A percentile compares a stretch with the other conserved stretches of the same genome.
These are phyloP conservation scores for Grifola frondosa DNA, from an alignment of 1,284 basidiomycete genomes.

Conservation along the genomic window DNA sequence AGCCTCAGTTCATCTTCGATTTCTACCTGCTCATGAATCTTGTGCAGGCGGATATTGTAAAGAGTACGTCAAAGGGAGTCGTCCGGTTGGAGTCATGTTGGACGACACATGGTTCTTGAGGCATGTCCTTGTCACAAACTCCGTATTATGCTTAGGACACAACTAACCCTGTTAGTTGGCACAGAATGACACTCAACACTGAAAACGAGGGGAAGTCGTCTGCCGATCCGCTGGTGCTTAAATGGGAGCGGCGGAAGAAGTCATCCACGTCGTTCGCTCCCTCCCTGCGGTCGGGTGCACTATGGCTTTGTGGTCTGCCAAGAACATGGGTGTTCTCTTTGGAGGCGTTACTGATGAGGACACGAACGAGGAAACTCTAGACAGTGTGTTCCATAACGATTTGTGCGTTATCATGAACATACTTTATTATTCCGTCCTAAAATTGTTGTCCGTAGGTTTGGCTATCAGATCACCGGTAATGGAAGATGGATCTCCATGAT, in stretches of 20 bases:
- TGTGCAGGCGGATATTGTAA: slow-evolving; percentile 84
- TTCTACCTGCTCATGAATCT: neutral
- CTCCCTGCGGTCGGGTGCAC: slow-evolving; percentile 78
- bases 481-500: slow-evolving; percentile 82
- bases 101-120: slow-evolving; percentile 93
- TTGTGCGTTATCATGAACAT: slow-evolving; percentile 45
- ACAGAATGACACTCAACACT: slow-evolving; percentile 39
- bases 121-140: slow-evolving; percentile 35
- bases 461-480: slow-evolving; percentile 76
- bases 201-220: slow-evolving; percentile 36
- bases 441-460: slow-evolving; percentile 52
- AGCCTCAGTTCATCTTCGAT: slow-evolving; percentile 9
- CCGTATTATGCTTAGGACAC: neutral
- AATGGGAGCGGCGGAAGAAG: slow-evolving; percentile 87
- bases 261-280: slow-evolving; percentile 72
- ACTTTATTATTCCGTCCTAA: neutral
- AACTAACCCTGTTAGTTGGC: neutral
- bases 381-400: slow-evolving; percentile 85
- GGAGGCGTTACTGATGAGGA: slow-evolving; percentile 94
- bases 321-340: slow-evolving; percentile 78
- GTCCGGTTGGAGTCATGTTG: slow-evolving; percentile 83
- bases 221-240: slow-evolving; percentile 53
- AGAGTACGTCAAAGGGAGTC: slow-evolving; percentile 86
- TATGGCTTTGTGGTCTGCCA: slow-evolving; percentile 77
- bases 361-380: slow-evolving; percentile 81